Evolutionary conservation across 306 rosid species (phyloP), one percentile per base, ranked within the genome.

Genomic region (Cotoneaster glaucophyllus): DNA sequence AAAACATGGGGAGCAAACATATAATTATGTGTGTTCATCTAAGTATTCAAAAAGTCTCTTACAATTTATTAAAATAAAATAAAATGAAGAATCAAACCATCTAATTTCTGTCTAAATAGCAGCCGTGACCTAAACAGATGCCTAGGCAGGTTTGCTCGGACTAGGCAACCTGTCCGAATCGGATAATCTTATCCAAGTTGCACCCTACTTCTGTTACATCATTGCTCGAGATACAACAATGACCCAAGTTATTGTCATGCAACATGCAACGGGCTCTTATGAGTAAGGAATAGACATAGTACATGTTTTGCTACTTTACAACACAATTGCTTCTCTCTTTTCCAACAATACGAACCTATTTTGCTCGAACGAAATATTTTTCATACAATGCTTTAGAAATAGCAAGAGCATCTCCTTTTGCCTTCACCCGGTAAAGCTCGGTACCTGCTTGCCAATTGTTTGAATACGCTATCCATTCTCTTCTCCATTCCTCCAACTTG

Each of bases 401-500:
- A 56, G 88, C 87, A 28, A 87, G 79, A 41, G 98, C 88, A 79
- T 92, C 84, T 77, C 96, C 97, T 73, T 82, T 78, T 65, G 93
- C 93, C 77, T 80, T 77, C 17, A 85, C 87, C 2, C 96, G 89
- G 80, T 92, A 95, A 70, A 79, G 65, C 71, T 88, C 93, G 19
- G 78, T 89, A 32, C 97, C 88, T 84, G 77, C 84, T 85, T 92
- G 98, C 97, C 97, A 92, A 79, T 87, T 85, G 84, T 92, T 95
- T 37, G 98, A 95, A 75, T 61, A 82, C 11, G 61, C 73, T 64
- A 95, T 95, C 98, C 98, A 95, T 80, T 87, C 93, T 77, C 68
- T 84, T 80, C 96, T 81, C 98, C 98, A 95, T 57, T 90, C 91
- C 21, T 80, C 78, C 80, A 95, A 69, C 63, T 85, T 64, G 84